Percentiles rank a stretch among this genome's conserved stretches.
phyloP scores from a whole-genome alignment of 2,329 filamentous ascomycete species.

The Cytospora piceicola region DNA sequence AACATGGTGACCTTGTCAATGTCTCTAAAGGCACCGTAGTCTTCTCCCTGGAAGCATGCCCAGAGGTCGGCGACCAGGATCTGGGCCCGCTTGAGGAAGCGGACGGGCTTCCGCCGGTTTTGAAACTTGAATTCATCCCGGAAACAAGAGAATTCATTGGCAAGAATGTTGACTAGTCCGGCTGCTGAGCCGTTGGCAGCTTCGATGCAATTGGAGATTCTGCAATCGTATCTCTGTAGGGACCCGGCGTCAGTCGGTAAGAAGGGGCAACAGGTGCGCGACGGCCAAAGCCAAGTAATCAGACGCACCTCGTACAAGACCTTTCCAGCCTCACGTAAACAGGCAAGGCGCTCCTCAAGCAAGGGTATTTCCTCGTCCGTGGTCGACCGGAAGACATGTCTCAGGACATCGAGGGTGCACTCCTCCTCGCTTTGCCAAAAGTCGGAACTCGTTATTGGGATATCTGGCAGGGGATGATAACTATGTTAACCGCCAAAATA shows the following conservation, averaged over 20 bases:
- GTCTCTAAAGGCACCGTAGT: constrained; percentile 81
- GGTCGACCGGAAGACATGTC: constrained; percentile 81
- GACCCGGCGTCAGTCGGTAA: constrained; percentile 31
- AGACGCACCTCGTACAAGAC: constrained; percentile 73
- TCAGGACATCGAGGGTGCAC: constrained; percentile 74
- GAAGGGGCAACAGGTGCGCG: background rate
- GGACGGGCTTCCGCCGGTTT: constrained; percentile 68
- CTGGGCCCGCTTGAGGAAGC: constrained; percentile 91
- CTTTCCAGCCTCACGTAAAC: constrained; percentile 80
- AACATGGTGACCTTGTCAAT: constrained; percentile 99
- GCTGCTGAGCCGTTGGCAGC: constrained; percentile 80
- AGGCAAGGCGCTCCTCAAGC: constrained; percentile 74
- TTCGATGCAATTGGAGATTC: constrained; percentile 72
- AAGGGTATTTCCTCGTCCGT: constrained; percentile 88
- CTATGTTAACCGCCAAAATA: constrained; percentile 15
- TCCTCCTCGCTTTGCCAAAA: constrained; percentile 82
- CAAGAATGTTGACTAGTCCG: constrained; percentile 81
- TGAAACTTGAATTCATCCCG: constrained; percentile 79
- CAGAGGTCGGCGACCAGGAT: constrained; percentile 95
- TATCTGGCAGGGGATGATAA: constrained; percentile 54
- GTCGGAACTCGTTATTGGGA: constrained; percentile 84
- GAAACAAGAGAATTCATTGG: constrained; percentile 82
- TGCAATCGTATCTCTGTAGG: constrained; percentile 72
- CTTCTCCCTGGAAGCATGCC: constrained; percentile 87
- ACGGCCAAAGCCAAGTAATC: background rate